Evolutionary conservation across 2,329 filamentous ascomycete species (phyloP).

Genomic region (Teratosphaeria zuluensis): DNA sequence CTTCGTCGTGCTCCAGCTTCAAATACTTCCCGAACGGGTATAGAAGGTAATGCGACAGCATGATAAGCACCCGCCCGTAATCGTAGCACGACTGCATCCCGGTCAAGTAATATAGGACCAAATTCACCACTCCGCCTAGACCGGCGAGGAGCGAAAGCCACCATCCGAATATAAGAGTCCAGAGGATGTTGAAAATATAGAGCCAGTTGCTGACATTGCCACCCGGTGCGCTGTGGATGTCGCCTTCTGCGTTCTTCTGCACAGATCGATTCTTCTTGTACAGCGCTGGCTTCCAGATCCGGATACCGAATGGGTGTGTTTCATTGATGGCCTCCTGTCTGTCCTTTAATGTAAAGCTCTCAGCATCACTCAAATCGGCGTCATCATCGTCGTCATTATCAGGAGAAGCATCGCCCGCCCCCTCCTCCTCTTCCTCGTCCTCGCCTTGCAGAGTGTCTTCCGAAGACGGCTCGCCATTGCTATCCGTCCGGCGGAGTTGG

Average conservation of each 20-base stretch:
- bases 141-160: conserved; percentile 77
- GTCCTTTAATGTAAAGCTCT: conserved; percentile 96
- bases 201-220: conserved; percentile 77
- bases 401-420: conserved; percentile 39
- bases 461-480: conserved; percentile 19
- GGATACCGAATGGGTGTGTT: conserved; percentile 96
- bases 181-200: conserved; percentile 77
- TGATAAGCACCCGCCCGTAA: conserved; percentile 78
- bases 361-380: conserved; percentile 73
- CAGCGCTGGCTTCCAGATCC: conserved; percentile 95
- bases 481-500: conserved; percentile 1
- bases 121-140: conserved; percentile 66
- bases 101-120: conserved; percentile 62
- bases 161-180: conserved; percentile 91
- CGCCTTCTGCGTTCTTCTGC: conserved; percentile 88
- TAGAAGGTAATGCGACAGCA: conserved; percentile 75
- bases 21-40: conserved; percentile 98
- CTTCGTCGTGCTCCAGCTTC: conserved; percentile 83
- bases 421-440: conserved; percentile 23
- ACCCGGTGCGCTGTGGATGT: conserved; percentile 92
- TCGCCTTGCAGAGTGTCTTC: conserved; percentile 34
- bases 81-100: conserved; percentile 71
- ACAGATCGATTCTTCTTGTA: conserved; percentile 98
- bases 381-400: conserved; percentile 50
- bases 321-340: conserved; percentile 96